Evolutionary conservation across 1,139 yeast genomes (phyloP), one percentile per base, ranked within the genome.

Genomic region (Lodderomyces metapsilosis): DNA sequence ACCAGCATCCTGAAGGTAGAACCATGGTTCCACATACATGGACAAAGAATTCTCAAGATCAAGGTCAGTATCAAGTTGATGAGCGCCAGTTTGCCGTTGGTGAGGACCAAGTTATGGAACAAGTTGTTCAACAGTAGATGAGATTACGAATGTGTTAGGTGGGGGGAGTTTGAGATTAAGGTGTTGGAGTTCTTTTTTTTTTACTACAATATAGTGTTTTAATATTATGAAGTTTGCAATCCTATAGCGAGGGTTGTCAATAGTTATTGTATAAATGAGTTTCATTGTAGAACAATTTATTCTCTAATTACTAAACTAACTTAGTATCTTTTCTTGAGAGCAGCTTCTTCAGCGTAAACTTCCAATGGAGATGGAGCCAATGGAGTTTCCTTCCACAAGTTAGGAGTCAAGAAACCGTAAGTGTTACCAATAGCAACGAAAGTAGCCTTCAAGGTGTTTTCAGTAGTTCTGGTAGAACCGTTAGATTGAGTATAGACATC

Each of bases 341-440:
- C 68, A 66, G 89, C 88, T 71, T 84, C 89, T 64, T 84, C 92
- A 65, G 91, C 82, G 82, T 83, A 88, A 67, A 84, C 82, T 68
- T 92, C 98, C 76, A 92, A 82, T 71, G 98, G 98, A 70, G 95
- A 87, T 60, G 88, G 79, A 68, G 81, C 82, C 70, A 89, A 82
- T 54, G 88, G 80, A 64, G 82, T 80, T 63, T 83, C 88, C 63
- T 78, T 77, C 99, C 99, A 92, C 77, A 92, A 84, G 95, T 91
- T 87, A 68, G 99, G 99, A 72, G 98, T 92, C 79, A 94, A 86
- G 98, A 89, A 92, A 80, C 95, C 96, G 88, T 92, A 94, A 61
- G 98, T 88, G 96, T 92, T 91, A 80, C 96, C 97, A 66, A 92
- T 85, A 68, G 98, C 99, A 76, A 84, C 91, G 82, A 92, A 94